Evolutionary conservation across 179 eudicot species (phyloP).

Genomic region (Patellifolia procumbens): DNA sequence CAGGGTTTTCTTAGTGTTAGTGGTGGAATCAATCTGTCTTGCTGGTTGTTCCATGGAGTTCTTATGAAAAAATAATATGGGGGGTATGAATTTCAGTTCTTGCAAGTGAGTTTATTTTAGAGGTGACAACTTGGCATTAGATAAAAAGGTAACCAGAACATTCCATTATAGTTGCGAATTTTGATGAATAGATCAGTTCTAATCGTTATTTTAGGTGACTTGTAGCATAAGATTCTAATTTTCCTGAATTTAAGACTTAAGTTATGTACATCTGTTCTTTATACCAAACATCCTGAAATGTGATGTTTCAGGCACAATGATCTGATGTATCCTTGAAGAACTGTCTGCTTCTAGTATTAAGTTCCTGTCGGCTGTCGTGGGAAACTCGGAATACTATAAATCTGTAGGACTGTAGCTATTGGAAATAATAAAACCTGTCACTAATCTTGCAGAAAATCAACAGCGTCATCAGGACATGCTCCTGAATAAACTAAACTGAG

Average conservation of each 20-base stretch:
- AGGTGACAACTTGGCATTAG: neutral
- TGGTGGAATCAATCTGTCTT: neutral
- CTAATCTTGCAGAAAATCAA: slow-evolving; percentile 25
- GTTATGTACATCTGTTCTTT: neutral
- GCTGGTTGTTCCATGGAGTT: neutral
- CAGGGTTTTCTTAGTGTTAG: neutral
- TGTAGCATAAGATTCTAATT: slow-evolving; percentile 1
- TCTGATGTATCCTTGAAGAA: neutral
- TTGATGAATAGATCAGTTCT: neutral
- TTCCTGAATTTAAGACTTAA: neutral
- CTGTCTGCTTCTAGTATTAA: neutral
- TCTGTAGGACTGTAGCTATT: neutral
- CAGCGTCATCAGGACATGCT: slow-evolving; percentile 36
- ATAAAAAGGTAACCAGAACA: neutral
- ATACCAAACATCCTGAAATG: neutral
- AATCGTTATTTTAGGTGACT: neutral
- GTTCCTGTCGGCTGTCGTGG: neutral
- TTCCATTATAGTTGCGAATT: neutral
- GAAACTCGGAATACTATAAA: neutral
- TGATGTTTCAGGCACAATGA: neutral
- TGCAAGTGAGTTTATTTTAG: neutral
- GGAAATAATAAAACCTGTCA: neutral
- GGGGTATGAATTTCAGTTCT: neutral
- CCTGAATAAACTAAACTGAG: slow-evolving; percentile 36
- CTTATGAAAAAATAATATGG: neutral